These are phyloP conservation scores for Maudiozyma bulderi DNA, from an alignment of 805 yeast species.

Conservation along the genomic window DNA sequence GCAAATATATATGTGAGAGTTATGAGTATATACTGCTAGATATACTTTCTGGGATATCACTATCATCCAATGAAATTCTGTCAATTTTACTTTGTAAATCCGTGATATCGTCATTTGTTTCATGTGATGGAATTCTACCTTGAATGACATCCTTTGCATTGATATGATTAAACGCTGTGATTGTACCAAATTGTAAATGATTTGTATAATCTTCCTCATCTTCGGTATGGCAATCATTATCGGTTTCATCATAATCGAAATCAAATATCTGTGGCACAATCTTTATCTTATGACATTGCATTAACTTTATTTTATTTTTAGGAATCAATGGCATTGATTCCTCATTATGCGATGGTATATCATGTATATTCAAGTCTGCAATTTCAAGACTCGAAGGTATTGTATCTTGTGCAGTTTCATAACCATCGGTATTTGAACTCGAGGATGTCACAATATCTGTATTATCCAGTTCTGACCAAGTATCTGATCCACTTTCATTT, in stretches of 20 bases:
- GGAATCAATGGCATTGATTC: not conserved
- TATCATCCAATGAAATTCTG: conserved; percentile 2
- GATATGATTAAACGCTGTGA: not conserved
- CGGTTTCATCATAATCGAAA: conserved; percentile 6
- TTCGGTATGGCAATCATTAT: not conserved
- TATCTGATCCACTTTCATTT: conserved; percentile 9
- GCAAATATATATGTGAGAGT: not conserved
- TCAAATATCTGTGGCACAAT: not conserved
- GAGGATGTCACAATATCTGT: conserved; percentile 3
- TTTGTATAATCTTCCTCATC: not conserved
- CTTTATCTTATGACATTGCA: not conserved
- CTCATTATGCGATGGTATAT: not conserved
- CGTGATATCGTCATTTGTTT: conserved; percentile 2
- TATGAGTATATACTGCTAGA: conserved; percentile 8
- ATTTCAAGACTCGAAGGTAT: not conserved
- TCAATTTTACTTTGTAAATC: conserved; percentile 12
- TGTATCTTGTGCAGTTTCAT: conserved; percentile 3
- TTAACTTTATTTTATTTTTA: not conserved
- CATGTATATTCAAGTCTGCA: conserved; percentile 2
- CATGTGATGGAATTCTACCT: not conserved
- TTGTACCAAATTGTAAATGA: not conserved
- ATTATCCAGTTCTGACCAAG: conserved; percentile 22
- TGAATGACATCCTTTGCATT: not conserved
- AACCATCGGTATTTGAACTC: not conserved
- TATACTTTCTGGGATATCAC: not conserved